Conservation (phyloP, 176 grass and related monocot genomes). For the Zea luxurians region DNA sequence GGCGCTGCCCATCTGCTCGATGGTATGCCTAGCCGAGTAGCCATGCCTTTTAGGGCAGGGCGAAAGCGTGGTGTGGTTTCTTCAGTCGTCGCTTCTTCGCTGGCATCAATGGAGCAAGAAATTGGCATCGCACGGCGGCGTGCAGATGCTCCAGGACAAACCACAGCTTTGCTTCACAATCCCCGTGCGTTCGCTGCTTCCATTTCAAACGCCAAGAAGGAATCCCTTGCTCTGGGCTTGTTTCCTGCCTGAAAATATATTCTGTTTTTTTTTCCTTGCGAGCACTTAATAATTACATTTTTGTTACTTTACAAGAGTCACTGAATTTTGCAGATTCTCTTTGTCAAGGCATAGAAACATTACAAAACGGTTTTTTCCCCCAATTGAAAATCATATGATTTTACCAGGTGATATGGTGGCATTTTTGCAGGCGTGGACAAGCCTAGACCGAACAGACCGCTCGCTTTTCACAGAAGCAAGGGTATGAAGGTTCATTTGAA, state of each 20-base stretch:
- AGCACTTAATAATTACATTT: not conserved
- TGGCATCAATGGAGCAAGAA: not conserved
- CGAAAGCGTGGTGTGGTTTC: not conserved
- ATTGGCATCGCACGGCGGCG: not conserved
- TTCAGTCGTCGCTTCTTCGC: not conserved
- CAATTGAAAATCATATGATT: conserved; percentile 20
- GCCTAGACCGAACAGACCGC: conserved; percentile 16
- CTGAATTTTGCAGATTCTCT: not conserved
- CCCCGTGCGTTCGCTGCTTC: not conserved
- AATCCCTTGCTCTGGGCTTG: not conserved
- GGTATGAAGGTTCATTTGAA: conserved; percentile 16
- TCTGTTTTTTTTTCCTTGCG: not conserved
- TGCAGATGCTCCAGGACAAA: not conserved
- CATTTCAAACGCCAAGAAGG: not conserved
- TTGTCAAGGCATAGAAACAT: not conserved
- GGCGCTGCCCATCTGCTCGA: not conserved
- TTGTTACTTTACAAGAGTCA: not conserved
- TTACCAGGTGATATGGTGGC: not conserved
- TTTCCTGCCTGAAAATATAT: not conserved
- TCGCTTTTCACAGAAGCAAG: conserved; percentile 33
- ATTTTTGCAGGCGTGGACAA: conserved; percentile 22
- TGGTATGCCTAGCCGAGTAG: not conserved
- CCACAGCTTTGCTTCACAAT: not conserved
- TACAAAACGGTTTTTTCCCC: not conserved
- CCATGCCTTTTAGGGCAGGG: not conserved